These are phyloP conservation scores for Aspergillus ochraceoroseus DNA, from an alignment of 2,329 filamentous ascomycete genomes.

Conservation along the genomic window DNA sequence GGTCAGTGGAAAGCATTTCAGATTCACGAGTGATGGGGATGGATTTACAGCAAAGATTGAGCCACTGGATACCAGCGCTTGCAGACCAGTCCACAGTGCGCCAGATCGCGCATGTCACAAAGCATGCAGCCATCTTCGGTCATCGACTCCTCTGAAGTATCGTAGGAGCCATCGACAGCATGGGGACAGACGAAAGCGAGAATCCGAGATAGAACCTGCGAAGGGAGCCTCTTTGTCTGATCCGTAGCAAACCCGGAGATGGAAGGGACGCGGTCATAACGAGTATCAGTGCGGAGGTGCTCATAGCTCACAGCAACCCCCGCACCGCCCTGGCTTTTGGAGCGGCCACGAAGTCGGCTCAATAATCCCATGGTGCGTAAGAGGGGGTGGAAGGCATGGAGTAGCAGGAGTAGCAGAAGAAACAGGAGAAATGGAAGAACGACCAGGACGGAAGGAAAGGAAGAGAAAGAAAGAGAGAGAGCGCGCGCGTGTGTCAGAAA, in stretches of 20 bases:
- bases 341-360: constrained; percentile 29
- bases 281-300: constrained; percentile 16
- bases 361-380: constrained; percentile 30
- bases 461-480: constrained; percentile 6
- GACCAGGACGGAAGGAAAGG: too few species aligned
- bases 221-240: constrained; percentile 55
- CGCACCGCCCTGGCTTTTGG: constrained; percentile 28
- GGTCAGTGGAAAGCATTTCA: constrained; percentile 12
- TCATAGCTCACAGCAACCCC: constrained; percentile 24
- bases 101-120: constrained; percentile 84
- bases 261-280: constrained; percentile 19
- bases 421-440: background rate
- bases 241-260: constrained; percentile 24
- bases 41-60: constrained; percentile 59
- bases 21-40: background rate
- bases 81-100: constrained; percentile 70
- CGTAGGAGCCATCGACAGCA: constrained; percentile 68
- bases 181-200: constrained; percentile 83
- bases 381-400: constrained; percentile 8
- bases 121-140: constrained; percentile 81
- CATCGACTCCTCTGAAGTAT: constrained; percentile 74
- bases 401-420: background rate
- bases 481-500: constrained; percentile 8
- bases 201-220: constrained; percentile 67
- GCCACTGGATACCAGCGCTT: constrained; percentile 64